A percentile compares a stretch with the other conserved stretches of the same genome.
Evolutionary conservation across 495 filamentous ascomycete genomes (phyloP).

Genomic region (Penicillium canariense): DNA sequence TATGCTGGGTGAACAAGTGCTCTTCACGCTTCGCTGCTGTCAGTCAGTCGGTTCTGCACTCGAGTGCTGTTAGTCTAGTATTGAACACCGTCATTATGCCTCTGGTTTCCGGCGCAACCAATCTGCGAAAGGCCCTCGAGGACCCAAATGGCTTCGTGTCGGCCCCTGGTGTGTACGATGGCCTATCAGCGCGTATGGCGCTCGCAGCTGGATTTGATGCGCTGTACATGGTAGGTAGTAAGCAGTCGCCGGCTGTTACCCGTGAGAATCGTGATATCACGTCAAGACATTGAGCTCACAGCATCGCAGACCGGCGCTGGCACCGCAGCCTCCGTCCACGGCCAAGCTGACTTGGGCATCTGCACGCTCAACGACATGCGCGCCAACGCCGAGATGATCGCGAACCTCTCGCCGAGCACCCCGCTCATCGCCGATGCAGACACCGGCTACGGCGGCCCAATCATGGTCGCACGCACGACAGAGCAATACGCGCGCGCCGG

Average conservation of each 20-base stretch:
- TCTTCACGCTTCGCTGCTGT: background rate
- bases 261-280: no score
- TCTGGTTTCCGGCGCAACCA: constrained; percentile 31
- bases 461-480: constrained; percentile 63
- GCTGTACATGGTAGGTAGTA: constrained; percentile 57
- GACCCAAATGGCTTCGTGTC: constrained; percentile 42
- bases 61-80: background rate
- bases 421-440: constrained; percentile 72
- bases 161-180: constrained; percentile 69
- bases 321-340: constrained; percentile 63
- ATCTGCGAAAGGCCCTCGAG: constrained; percentile 28
- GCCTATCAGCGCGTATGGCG: constrained; percentile 63
- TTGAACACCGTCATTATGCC: constrained; percentile 23
- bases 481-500: constrained; percentile 62
- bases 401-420: constrained; percentile 37
- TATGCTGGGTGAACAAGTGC: background rate
- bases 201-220: constrained; percentile 59
- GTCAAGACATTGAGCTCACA: constrained; percentile 6
- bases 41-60: background rate
- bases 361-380: constrained; percentile 49
- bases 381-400: constrained; percentile 43
- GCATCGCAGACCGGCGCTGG: constrained; percentile 60
- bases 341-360: constrained; percentile 65
- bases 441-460: constrained; percentile 62
- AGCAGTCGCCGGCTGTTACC: no score